Base-by-base conservation (phyloP, 1,284 basidiomycete genomes). In the Apiotrichum domesticum region DNA sequence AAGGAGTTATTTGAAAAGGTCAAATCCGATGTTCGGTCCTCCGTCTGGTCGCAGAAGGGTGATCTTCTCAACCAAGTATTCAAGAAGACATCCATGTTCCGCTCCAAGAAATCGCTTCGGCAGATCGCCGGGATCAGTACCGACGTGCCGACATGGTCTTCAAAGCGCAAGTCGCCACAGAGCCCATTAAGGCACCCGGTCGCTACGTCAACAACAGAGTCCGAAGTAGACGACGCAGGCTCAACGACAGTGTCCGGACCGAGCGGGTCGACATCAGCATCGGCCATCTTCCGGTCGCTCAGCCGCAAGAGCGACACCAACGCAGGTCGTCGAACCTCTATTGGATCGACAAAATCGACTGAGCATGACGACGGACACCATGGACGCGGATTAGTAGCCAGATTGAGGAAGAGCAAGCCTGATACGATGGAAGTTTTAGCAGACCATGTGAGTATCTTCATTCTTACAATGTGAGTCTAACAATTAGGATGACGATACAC, bases 1-100 rank as follows among this genome's bases (percentile, higher is more conserved):
- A 86, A 90, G 70, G 88, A 92, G 59, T 69, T 93, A 37, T 85
- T 90, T 14, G 84, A 89, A 63, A 85, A 84, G 50, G 87, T 91
- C 50, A 88, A 87, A 72, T 85, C 86, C 67, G 76, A 77, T 57
- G 68, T 74, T 55, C 67, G 71, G 35, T 66, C 65, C 44, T 68
- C 69, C 32, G 68, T 72, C 1, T 77, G 75, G 74, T 67, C 70
- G 7, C 78, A 79, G 49, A 73, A 69, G 35, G 73, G 73, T 3
- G 75, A 75, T 51, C 53, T 78, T 7, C 51, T 78, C 45, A 67
- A 68, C 7, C 77, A 77, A 57, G 51, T 77, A 11, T 63, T 77
- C 59, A 69, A 71, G 49, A 72, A 75, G 55, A 71, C 71, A 10
- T 66, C 63, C 9, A 15, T 71, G 33, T 71, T 74, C 62, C 61